Evolutionary conservation across 768 basidiomycete genomes (phyloP), one percentile per base, ranked within the genome.

Genomic region (Fibroporia radiculosa): DNA sequence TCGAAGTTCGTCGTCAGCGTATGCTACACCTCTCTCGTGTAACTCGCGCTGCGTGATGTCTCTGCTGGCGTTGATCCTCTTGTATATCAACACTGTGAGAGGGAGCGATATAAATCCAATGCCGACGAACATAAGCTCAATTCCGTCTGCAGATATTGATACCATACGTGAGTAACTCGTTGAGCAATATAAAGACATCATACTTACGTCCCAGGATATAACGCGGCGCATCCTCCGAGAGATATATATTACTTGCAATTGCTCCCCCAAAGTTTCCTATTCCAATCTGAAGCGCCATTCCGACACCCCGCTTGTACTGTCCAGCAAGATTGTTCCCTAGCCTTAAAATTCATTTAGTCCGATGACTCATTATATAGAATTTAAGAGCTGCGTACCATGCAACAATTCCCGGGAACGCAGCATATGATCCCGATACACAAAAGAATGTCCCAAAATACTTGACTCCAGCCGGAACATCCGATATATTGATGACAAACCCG

Each of bases 361-460:
- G n/a, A n/a, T n/a, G n/a, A n/a, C n/a, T n/a, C 41, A 31, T 5
- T 3, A 29, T 11, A 31, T n/a, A 42, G 40, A 31, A 42, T 20
- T 5, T 14, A 26, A 8, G n/a, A 22, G 4, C 22, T 4, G 25
- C 47, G 6, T 20, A 54, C 82, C 83, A 86, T 18, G 78, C 68
- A 11, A 82, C 64, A 1, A 80, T 57, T 8, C 77, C 80, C 10
- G 84, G 80, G 50, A 80, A 70, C 0, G 69, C 65, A 1, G 77
- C 69, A 49, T 80, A 84, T 32, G 70, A 69, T n/a, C 84, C 84
- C 0, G 69, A 67, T 6, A 84, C 80, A 22, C 73, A 70, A 44
- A 85, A 73, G 67, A 80, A 87, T 0, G 77, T 83, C 1, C 82
- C 84, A 50, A 84, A 80, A 58, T 85, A 86, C 61, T 85, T 84